A percentile compares a stretch with the other conserved stretches of the same genome.
Conservation (phyloP, 345 rosid genomes). For the Alliaria petiolata region DNA sequence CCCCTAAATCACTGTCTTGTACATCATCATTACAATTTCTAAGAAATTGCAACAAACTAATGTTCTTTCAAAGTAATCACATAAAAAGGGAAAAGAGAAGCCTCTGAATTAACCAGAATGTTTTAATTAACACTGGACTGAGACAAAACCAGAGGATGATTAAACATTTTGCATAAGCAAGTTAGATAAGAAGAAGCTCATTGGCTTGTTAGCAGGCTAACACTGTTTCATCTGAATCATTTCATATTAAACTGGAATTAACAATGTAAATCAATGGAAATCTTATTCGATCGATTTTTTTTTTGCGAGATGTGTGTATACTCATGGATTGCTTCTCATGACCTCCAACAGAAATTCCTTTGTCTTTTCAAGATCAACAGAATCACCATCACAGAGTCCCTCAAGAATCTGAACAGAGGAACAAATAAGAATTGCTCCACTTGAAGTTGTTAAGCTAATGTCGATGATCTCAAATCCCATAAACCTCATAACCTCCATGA, state of each 20-base stretch:
- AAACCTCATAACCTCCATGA: conserved; percentile 51
- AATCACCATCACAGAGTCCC: conserved; percentile 10
- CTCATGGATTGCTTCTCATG: conserved; percentile 21
- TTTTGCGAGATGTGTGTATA: neutral
- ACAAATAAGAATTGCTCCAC: conserved; percentile 53
- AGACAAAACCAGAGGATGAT: neutral
- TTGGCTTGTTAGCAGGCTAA: neutral
- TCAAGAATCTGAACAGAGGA: conserved; percentile 51
- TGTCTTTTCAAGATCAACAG: conserved; percentile 8
- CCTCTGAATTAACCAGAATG: neutral
- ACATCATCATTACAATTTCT: neutral
- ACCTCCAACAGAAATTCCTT: conserved; percentile 18
- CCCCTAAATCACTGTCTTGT: neutral
- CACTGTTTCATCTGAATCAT: neutral
- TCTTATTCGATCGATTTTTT: neutral
- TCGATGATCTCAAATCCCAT: conserved; percentile 61
- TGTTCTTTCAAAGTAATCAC: neutral
- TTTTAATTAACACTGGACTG: neutral
- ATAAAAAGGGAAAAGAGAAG: neutral
- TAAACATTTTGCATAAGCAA: neutral
- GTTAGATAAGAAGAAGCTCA: neutral
- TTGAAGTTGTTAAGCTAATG: conserved; percentile 45
- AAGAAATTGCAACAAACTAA: neutral
- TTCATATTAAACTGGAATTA: neutral
- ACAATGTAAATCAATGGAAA: neutral